Evolutionary conservation across 768 basidiomycete species (phyloP), one percentile per base, ranked within the genome.

Genomic region (Hydnomerulius pinastri): DNA sequence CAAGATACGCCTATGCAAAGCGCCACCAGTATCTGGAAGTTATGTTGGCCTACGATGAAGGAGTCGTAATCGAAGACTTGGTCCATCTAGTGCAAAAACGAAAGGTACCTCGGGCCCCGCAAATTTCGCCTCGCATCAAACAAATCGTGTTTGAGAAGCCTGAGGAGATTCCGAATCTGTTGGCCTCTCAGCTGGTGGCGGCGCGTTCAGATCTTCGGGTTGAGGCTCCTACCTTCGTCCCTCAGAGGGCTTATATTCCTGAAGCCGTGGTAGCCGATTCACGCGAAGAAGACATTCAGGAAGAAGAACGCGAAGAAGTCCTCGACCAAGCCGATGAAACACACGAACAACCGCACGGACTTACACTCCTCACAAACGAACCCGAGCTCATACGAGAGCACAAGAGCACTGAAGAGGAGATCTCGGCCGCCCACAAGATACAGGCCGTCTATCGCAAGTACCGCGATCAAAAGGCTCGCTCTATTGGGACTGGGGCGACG

Each of bases 81-180:
- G 60, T 65, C 1, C 60, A 60, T 3, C 61, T 61, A 2, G 50
- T 73, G 4, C 61, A 65, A 28, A 54, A 49, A 10, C 33, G 41
- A 36, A 47, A 48, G 35, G 38, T 4, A 4, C 35, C 35, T 3
- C 11, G n/a, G 13, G 29, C 43, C 18, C 45, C 30, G 9, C 7
- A 27, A 6, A 32, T n/a, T 17, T 25, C 62, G 18, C 30, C 39
- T 2, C 58, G 61, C 11, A 61, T 74, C 11, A 65, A 65, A 7
- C 56, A 65, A 10, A 61, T 75, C 24, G 40, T 67, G 4, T 77
- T 62, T 58, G 41, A 55, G 13, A 48, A 57, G 3, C 48, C 59
- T 4, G 64, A 59, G 3, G 69, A 73, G 5, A 62, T 76, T 11
- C 67, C 65, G 0, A 38, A 39, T 11, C 44, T 74, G 18, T 44